Conservation (phyloP, 805 yeast genomes). For the Metschnikowia santaceciliae region DNA sequence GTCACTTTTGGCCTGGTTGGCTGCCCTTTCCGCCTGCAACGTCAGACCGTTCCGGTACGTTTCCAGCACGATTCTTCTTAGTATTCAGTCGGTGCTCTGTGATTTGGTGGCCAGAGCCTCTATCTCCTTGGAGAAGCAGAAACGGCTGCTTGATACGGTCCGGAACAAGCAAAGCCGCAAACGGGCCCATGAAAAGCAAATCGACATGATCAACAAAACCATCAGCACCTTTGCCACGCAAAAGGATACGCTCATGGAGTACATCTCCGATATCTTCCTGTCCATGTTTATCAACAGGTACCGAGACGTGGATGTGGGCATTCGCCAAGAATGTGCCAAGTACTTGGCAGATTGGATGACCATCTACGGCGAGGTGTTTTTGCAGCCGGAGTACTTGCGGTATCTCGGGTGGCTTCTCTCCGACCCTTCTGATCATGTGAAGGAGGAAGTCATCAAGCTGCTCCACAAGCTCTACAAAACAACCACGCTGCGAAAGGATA, state of each 20-base stretch:
- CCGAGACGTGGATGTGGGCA: constrained; percentile 69
- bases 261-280: constrained; percentile 61
- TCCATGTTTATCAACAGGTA: constrained; percentile 71
- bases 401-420: constrained; percentile 83
- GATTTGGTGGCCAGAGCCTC: constrained; percentile 38
- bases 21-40: constrained; percentile 64
- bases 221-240: constrained; percentile 38
- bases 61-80: constrained; percentile 56
- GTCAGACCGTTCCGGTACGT: constrained; percentile 68
- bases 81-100: constrained; percentile 60
- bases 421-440: constrained; percentile 59
- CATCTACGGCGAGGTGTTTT: constrained; percentile 64
- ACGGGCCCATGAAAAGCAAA: constrained; percentile 37
- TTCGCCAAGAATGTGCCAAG: constrained; percentile 65
- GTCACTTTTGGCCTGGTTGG: constrained; percentile 68
- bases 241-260: constrained; percentile 49
- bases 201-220: constrained; percentile 44
- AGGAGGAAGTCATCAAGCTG: constrained; percentile 59
- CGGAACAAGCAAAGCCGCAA: constrained; percentile 26
- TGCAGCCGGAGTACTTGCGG: constrained; percentile 65
- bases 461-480: constrained; percentile 47
- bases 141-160: constrained; percentile 38
- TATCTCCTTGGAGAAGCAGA: constrained; percentile 37
- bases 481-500: constrained; percentile 13
- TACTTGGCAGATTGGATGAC: constrained; percentile 69